phyloP scores from a whole-genome alignment of 1,139 yeast species.

The Citeromyces siamensis region DNA sequence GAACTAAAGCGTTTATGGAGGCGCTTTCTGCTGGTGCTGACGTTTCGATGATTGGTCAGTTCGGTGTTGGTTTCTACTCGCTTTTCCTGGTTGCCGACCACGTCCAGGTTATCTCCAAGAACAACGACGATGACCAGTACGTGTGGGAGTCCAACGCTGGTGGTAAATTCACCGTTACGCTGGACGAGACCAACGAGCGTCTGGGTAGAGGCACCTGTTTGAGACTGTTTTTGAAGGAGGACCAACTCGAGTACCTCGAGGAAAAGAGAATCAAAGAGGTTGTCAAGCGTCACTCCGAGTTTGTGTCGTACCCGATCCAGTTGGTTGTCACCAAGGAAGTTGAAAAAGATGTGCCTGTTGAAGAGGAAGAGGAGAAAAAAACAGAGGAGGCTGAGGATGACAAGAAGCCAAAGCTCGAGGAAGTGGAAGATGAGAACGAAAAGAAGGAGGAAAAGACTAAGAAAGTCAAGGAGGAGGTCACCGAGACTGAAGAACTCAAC shows the following conservation, averaged over 20 bases:
- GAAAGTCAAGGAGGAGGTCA: constrained; percentile 64
- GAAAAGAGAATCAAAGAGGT: constrained; percentile 99
- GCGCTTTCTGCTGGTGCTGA: constrained; percentile 99
- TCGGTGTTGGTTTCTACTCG: constrained; percentile 99
- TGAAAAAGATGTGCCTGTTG: constrained; percentile 63
- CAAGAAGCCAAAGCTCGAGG: constrained; percentile 47
- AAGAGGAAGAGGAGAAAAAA: constrained; percentile 44
- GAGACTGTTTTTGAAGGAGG: constrained; percentile 97
- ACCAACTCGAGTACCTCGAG: constrained; percentile 97
- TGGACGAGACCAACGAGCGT: constrained; percentile 77
- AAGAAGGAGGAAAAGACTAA: constrained; percentile 62
- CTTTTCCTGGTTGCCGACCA: constrained; percentile 98
- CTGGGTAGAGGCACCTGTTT: constrained; percentile 93
- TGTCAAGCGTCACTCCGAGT: constrained; percentile 98
- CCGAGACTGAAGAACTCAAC: constrained; percentile 94
- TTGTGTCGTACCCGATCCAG: constrained; percentile 98
- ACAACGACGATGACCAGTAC: constrained; percentile 99
- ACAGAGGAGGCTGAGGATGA: constrained; percentile 36
- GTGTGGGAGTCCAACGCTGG: constrained; percentile 99
- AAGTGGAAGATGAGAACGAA: constrained; percentile 65
- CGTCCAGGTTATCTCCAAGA: constrained; percentile 96
- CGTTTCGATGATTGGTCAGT: constrained; percentile 99
- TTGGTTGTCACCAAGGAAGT: constrained; percentile 97
- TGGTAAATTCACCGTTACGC: constrained; percentile 95
- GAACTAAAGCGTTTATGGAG: constrained; percentile 99